Evolutionary conservation across 345 rosid genomes (phyloP).

Genomic region (Camelina hispida): DNA sequence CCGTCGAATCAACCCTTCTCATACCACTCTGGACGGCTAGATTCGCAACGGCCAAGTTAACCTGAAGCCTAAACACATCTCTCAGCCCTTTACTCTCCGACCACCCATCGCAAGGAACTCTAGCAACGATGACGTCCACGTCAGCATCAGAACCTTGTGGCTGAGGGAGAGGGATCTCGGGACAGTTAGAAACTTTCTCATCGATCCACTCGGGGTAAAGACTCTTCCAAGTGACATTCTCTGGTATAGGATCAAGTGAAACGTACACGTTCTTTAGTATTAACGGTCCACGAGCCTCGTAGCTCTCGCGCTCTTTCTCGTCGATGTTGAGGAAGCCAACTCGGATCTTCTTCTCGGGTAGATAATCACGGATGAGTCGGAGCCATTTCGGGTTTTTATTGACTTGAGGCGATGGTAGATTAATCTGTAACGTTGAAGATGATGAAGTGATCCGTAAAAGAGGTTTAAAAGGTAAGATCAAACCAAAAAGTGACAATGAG

Average conservation of each 20-base stretch:
- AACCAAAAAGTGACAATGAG: constrained; percentile 47
- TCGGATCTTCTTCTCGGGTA: constrained; percentile 44
- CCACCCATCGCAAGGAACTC: constrained; percentile 60
- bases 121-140: constrained; percentile 69
- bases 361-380: constrained; percentile 43
- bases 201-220: constrained; percentile 80
- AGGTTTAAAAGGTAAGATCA: constrained; percentile 47
- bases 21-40: constrained; percentile 59
- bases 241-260: constrained; percentile 46
- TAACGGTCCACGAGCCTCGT: constrained; percentile 34
- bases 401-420: constrained; percentile 17
- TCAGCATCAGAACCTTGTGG: constrained; percentile 47
- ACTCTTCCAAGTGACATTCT: constrained; percentile 56
- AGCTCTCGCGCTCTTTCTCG: constrained; percentile 5
- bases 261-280: constrained; percentile 43
- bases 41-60: constrained; percentile 77
- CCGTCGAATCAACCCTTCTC: constrained; percentile 40
- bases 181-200: constrained; percentile 61
- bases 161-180: constrained; percentile 72
- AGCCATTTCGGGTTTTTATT: constrained; percentile 50
- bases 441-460: constrained; percentile 26
- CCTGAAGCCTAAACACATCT: constrained; percentile 75
- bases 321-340: constrained; percentile 66
- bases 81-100: constrained; percentile 52
- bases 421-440: constrained; percentile 8